Percentiles rank a stretch among this genome's conserved stretches.
phyloP scores from a whole-genome alignment of 1,284 basidiomycete genomes.

The Tylopilus sp. region DNA sequence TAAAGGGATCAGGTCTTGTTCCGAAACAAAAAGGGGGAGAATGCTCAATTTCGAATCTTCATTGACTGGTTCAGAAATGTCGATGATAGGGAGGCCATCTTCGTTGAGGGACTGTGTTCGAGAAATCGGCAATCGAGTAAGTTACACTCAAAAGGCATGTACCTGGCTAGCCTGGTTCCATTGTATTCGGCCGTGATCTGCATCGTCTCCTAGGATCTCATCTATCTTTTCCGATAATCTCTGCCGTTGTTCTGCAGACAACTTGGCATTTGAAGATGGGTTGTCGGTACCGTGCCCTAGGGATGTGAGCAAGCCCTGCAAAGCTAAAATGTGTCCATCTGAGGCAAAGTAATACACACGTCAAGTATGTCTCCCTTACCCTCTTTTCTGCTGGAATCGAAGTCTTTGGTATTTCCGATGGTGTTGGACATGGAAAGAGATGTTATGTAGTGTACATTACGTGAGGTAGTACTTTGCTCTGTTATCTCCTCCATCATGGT shows the following conservation, averaged over 20 bases:
- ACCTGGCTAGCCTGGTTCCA: slow-evolving; percentile 64
- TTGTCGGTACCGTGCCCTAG: slow-evolving; percentile 39
- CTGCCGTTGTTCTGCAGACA: slow-evolving; percentile 50
- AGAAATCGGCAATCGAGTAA: slow-evolving; percentile 19
- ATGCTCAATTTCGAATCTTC: slow-evolving; percentile 26
- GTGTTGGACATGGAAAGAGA: slow-evolving; percentile 21
- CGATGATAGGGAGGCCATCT: slow-evolving; percentile 74
- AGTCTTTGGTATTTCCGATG: slow-evolving; percentile 17
- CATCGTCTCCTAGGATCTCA: slow-evolving; percentile 56
- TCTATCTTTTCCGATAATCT: slow-evolving; percentile 60
- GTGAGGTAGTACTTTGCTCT: slow-evolving; percentile 11
- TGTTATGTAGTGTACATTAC: slow-evolving; percentile 9
- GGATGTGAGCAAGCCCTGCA: slow-evolving; percentile 53
- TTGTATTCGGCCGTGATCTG: slow-evolving; percentile 36
- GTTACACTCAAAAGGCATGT: slow-evolving; percentile 30
- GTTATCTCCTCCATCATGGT: slow-evolving; percentile 47
- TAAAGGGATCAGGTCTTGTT: slow-evolving; percentile 49
- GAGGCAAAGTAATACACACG: slow-evolving; percentile 3
- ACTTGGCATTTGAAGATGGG: slow-evolving; percentile 31
- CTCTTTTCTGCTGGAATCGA: slow-evolving; percentile 22
- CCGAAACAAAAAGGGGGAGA: slow-evolving; percentile 14
- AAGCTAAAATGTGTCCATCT: slow-evolving; percentile 37
- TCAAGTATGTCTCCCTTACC: slow-evolving; percentile 19
- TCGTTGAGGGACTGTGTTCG: slow-evolving; percentile 60
- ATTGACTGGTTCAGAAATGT: slow-evolving; percentile 63